Percentiles rank a stretch among this genome's conserved stretches.
Conservation (phyloP, 768 basidiomycete genomes). For the Agaricus blazei region DNA sequence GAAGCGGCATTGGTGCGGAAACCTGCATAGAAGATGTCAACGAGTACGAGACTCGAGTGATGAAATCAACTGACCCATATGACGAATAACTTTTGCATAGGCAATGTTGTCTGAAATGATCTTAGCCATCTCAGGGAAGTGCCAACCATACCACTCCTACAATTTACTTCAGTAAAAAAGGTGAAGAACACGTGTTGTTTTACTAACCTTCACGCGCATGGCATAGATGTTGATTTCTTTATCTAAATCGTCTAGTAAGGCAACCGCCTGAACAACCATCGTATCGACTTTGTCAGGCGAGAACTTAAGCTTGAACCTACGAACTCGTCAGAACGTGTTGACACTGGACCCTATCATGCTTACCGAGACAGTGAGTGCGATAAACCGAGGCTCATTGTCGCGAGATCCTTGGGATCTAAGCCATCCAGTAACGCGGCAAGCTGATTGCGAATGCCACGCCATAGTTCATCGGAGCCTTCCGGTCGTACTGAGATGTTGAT, state of each 20-base stretch:
- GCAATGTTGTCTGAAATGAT: conserved; percentile 97
- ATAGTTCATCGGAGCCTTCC: conserved; percentile 60
- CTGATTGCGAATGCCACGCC: conserved; percentile 93
- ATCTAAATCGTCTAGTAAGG: conserved; percentile 95
- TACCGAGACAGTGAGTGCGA: conserved; percentile 95
- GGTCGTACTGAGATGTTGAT: conserved; percentile 74
- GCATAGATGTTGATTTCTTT: conserved; percentile 99
- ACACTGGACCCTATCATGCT: conserved; percentile 14
- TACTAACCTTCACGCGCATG: conserved; percentile 92
- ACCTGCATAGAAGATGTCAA: conserved; percentile 35
- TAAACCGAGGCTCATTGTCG: conserved; percentile 96
- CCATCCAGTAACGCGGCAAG: conserved; percentile 84
- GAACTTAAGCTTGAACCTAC: conserved; percentile 97
- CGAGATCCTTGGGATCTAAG: conserved; percentile 87
- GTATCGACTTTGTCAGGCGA: conserved; percentile 99
- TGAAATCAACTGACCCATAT: conserved; percentile 63
- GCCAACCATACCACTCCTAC: conserved; percentile 99
- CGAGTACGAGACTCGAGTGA: background rate
- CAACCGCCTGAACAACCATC: conserved; percentile 99
- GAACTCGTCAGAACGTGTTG: background rate
- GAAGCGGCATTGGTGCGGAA: conserved; percentile 91
- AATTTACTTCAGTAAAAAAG: background rate
- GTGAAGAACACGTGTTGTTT: background rate
- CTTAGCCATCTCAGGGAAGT: conserved; percentile 99
- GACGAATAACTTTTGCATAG: conserved; percentile 89